These are phyloP conservation scores for Fusarium beomiforme DNA, from an alignment of 2,329 filamentous ascomycete genomes.

Conservation along the genomic window DNA sequence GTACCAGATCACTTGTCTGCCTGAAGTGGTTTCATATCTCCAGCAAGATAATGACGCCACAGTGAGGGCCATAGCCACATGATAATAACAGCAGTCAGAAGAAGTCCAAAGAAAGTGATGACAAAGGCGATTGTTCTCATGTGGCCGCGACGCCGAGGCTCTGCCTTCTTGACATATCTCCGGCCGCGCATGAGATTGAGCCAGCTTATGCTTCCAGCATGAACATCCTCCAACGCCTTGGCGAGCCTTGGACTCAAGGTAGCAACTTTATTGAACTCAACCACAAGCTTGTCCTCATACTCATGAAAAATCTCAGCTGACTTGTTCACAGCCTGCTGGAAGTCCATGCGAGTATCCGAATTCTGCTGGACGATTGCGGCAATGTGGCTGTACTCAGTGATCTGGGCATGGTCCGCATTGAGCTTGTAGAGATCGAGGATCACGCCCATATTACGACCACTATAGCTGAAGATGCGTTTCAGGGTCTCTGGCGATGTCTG, in stretches of 20 bases:
- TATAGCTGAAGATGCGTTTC: neutral
- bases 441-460: neutral
- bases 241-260: neutral
- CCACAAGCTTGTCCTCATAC: neutral
- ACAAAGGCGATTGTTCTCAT: neutral
- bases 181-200: neutral
- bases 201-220: neutral
- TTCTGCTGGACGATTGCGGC: neutral
- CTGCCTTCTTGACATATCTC: neutral
- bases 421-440: neutral
- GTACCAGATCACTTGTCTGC: neutral
- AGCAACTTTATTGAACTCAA: neutral
- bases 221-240: neutral
- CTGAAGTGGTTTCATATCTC: neutral
- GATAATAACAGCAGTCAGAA: neutral
- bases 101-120: neutral
- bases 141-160: neutral
- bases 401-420: neutral
- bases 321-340: neutral
- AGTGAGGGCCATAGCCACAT: neutral
- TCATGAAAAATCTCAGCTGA: neutral
- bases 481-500: neutral
- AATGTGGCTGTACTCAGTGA: neutral
- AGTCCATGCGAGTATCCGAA: neutral
- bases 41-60: neutral